Conservation (phyloP, 2,329 filamentous ascomycete species). For the Fonsecaea erecta region DNA sequence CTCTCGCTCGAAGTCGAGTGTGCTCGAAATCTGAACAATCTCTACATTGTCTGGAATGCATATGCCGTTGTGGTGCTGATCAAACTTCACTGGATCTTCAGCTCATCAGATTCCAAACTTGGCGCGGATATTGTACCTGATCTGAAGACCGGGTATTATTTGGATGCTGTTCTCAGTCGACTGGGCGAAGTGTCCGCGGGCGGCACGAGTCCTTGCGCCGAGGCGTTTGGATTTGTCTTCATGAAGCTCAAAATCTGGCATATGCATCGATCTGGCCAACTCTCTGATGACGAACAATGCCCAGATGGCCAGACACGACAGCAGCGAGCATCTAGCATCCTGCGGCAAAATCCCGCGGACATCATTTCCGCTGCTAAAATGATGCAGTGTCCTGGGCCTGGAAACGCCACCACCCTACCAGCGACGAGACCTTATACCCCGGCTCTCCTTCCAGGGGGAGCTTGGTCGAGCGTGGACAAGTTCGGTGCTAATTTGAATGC, state of each 20-base stretch:
- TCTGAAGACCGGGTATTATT: conserved; percentile 67
- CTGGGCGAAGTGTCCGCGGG: conserved; percentile 67
- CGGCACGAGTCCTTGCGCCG: conserved; percentile 66
- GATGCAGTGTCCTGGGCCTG: background rate
- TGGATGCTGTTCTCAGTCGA: conserved; percentile 71
- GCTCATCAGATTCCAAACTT: conserved; percentile 66
- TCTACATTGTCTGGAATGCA: conserved; percentile 72
- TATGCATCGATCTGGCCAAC: conserved; percentile 50
- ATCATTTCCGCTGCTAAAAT: conserved; percentile 16
- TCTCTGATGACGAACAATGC: conserved; percentile 37
- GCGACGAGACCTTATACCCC: conserved; percentile 6
- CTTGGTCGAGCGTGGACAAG: conserved; percentile 9
- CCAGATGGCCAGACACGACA: conserved; percentile 18
- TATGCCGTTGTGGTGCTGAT: conserved; percentile 73
- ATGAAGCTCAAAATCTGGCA: conserved; percentile 74
- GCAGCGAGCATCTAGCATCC: conserved; percentile 11
- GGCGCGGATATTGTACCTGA: conserved; percentile 70
- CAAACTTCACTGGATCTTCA: conserved; percentile 72
- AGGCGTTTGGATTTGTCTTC: conserved; percentile 72
- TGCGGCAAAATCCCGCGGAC: conserved; percentile 13
- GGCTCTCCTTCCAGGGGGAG: background rate
- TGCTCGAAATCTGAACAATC: conserved; percentile 69
- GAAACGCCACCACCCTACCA: background rate
- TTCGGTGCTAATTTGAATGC: conserved; percentile 30
- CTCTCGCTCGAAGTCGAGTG: conserved; percentile 61